Conservation (phyloP, 2,329 filamentous ascomycete genomes). For the Ophiosphaerella narmari region DNA sequence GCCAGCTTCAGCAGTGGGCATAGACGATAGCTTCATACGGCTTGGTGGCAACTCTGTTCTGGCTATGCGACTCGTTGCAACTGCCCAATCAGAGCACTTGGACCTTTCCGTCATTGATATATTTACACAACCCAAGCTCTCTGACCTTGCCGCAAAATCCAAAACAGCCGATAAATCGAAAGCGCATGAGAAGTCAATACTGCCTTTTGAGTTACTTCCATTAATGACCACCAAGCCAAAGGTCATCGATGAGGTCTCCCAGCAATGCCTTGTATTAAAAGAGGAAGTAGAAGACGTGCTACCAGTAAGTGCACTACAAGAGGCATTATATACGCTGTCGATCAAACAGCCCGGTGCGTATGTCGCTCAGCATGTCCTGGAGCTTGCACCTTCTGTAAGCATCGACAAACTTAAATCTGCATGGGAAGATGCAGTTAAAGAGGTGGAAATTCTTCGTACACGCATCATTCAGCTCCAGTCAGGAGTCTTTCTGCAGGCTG, state of each 20-base stretch:
- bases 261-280: conserved; percentile 27
- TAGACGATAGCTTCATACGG: conserved; percentile 42
- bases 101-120: conserved; percentile 38
- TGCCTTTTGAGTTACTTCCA: conserved; percentile 30
- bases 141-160: conserved; percentile 36
- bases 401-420: conserved; percentile 51
- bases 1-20: conserved; percentile 27
- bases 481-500: conserved; percentile 33
- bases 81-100: conserved; percentile 31
- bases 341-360: conserved; percentile 55
- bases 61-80: conserved; percentile 38
- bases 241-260: conserved; percentile 24
- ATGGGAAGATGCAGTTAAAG: conserved; percentile 53
- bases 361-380: conserved; percentile 52
- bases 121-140: conserved; percentile 37
- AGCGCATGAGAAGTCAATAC: conserved; percentile 11
- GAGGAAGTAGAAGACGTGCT: conserved; percentile 46
- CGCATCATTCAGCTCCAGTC: conserved; percentile 40
- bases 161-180: conserved; percentile 1
- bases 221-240: conserved; percentile 11
- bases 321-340: conserved; percentile 55
- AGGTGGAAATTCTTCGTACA: conserved; percentile 56
- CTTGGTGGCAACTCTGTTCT: conserved; percentile 39
- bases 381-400: conserved; percentile 46
- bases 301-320: conserved; percentile 50